Percentiles rank a stretch among this genome's conserved stretches.
Evolutionary conservation across 2,329 filamentous ascomycete species (phyloP).

Genomic region (Colletotrichum musae): DNA sequence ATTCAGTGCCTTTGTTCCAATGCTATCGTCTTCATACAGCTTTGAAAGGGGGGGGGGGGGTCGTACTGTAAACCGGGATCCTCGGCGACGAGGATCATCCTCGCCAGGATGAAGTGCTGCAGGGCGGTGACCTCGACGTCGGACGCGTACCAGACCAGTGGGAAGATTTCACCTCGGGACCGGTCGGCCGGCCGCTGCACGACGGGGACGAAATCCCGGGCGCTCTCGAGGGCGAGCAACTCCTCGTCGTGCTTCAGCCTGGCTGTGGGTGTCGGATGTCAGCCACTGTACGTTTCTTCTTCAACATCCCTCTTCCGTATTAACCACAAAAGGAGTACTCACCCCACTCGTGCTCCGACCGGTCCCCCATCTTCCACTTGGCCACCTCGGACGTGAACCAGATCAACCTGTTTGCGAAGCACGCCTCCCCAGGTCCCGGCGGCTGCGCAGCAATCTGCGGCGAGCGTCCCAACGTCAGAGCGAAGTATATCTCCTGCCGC

Average conservation of each 20-base stretch:
- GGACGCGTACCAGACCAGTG: conserved; percentile 56
- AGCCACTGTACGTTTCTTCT: background rate
- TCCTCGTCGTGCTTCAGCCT: conserved; percentile 6
- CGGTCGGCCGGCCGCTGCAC: conserved; percentile 52
- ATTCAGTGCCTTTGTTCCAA: background rate
- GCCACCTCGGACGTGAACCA: conserved; percentile 58
- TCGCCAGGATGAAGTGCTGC: conserved; percentile 57
- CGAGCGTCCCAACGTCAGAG: conserved; percentile 54
- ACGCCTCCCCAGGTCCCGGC: conserved; percentile 51
- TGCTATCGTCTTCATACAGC: background rate
- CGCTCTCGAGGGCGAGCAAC: background rate
- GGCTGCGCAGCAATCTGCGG: conserved; percentile 54
- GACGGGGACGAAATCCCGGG: conserved; percentile 46
- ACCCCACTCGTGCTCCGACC: conserved; percentile 55
- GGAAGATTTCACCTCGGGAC: conserved; percentile 56
- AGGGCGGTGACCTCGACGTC: conserved; percentile 57
- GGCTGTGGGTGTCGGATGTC: background rate
- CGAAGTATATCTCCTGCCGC: conserved; percentile 58
- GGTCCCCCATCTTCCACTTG: conserved; percentile 57
- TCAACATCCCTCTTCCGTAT: too few relatives aligned
- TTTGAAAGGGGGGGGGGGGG: too few relatives aligned
- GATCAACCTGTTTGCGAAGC: conserved; percentile 56
- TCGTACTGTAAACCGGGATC: conserved; percentile 53
- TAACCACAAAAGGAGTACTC: conserved; percentile 31
- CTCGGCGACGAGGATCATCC: conserved; percentile 57